phyloP scores from a whole-genome alignment of 2,329 filamentous ascomycete species.

The Penicillium rolfsii region DNA sequence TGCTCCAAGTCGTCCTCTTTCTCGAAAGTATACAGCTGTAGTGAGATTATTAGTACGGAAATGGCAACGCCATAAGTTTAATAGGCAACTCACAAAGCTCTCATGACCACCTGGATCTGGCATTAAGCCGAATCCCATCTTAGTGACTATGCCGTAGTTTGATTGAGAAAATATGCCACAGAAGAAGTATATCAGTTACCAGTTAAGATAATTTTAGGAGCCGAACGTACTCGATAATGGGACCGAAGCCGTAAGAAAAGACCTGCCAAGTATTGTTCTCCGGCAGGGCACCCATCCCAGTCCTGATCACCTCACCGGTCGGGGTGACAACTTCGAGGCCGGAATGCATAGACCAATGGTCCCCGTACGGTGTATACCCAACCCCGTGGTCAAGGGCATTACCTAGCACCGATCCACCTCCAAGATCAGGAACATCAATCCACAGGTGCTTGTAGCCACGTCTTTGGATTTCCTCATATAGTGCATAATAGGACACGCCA shows the following conservation, averaged over 20 bases:
- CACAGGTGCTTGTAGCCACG: slow-evolving; percentile 13
- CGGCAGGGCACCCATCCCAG: slow-evolving; percentile 18
- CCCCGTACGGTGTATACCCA: slow-evolving; percentile 20
- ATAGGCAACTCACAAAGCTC: slow-evolving; percentile 9
- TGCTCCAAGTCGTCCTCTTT: slow-evolving; percentile 11
- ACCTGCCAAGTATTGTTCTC: slow-evolving; percentile 20
- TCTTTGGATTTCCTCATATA: slow-evolving; percentile 15
- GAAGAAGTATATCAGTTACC: background rate
- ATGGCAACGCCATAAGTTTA: background rate
- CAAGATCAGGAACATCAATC: slow-evolving; percentile 19
- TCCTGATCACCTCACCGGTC: slow-evolving; percentile 16
- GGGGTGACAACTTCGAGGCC: slow-evolving; percentile 18
- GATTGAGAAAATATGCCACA: slow-evolving; percentile 18
- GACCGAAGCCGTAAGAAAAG: slow-evolving; percentile 16
- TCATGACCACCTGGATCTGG: slow-evolving; percentile 18
- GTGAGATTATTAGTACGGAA: background rate
- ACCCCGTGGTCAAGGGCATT: slow-evolving; percentile 19
- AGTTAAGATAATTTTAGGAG: background rate
- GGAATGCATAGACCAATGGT: slow-evolving; percentile 19
- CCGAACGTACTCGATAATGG: slow-evolving; percentile 12
- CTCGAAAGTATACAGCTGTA: slow-evolving; percentile 11
- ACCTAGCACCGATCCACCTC: slow-evolving; percentile 18
- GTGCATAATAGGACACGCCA: slow-evolving; percentile 15
- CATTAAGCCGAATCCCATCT: slow-evolving; percentile 20
- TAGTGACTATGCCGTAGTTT: slow-evolving; percentile 18